Base-by-base conservation (phyloP, 2,329 filamentous ascomycete species). In the Clonostachys rhizophaga region DNA sequence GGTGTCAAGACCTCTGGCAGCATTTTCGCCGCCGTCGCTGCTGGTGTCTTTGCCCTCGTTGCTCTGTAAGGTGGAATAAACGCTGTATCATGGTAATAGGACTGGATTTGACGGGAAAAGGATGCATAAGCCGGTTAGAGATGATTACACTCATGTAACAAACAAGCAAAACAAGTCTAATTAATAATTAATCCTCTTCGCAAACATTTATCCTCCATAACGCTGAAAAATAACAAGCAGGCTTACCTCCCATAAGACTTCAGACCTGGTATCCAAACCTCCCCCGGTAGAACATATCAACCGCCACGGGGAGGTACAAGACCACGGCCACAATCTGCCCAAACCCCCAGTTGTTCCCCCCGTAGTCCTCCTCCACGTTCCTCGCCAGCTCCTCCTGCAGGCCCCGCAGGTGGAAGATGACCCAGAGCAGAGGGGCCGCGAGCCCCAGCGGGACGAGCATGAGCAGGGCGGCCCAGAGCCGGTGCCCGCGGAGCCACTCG, bases 241-340 rank as follows among this genome's bases (percentile, higher is more conserved):
- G 8, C 9, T 24, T 8, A 30, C 24, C 24, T 30, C 24, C 24
- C 24, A 10, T 18, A 3, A 18, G 18, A 18, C 18, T 18, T 30
- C 24, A 30, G 6, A 30, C 24, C 24, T 30, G 24, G 24, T 30
- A 30, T 30, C 24, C 14, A 40, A 58, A 55, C 34, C 50, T 40
- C 49, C 49, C 51, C 2, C 40, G 36, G 12, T 53, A 58, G 6
- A 12, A 36, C 51, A 56, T 54, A 11, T 50, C 46, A n/a, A 57
- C 50, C 6, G 24, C 47, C 10, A 60, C 50, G 5, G 53, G 55
- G 2, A 46, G 40, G 50, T 61, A 58, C 12, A 56, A 36, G 20
- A 58, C 40, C 13, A 59, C 46, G 11, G 51, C 58, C 10, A 61
- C 47, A 13, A 61, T 51, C 13, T 58, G 54, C 0, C 55, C 56